phyloP scores from a whole-genome alignment of 345 rosid genomes.

The Geranium rotundifolium region DNA sequence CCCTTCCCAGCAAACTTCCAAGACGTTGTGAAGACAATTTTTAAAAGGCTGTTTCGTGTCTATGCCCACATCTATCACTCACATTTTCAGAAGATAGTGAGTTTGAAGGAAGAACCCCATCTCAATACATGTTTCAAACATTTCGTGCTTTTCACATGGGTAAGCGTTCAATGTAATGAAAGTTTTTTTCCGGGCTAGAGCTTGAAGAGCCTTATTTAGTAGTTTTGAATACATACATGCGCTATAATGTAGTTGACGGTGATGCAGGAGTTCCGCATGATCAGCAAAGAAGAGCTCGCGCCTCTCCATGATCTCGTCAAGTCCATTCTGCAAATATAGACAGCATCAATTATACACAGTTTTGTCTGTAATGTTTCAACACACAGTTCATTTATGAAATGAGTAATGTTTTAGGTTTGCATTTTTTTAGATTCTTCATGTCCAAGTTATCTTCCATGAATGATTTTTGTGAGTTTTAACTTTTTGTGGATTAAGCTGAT shows the following conservation, averaged over 20 bases:
- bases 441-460: not conserved
- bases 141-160: constrained; percentile 58
- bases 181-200: not conserved
- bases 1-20: constrained; percentile 47
- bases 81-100: constrained; percentile 62
- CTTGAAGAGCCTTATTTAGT: not conserved
- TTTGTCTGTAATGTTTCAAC: not conserved
- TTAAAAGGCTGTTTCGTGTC: constrained; percentile 51
- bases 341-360: not conserved
- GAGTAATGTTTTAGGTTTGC: not conserved
- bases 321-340: constrained; percentile 45
- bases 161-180: constrained; percentile 10
- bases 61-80: constrained; percentile 70
- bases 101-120: constrained; percentile 65
- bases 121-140: constrained; percentile 68
- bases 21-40: constrained; percentile 55
- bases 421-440: not conserved
- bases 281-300: constrained; percentile 51
- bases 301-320: constrained; percentile 52
- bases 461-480: too few relatives aligned
- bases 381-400: too few relatives aligned
- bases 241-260: not conserved
- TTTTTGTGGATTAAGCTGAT: too few relatives aligned
- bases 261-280: constrained; percentile 54
- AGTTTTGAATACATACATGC: too few relatives aligned